Evolutionary conservation across 2,329 filamentous ascomycete species (phyloP).

Genomic region (Hypoxylon sp.): DNA sequence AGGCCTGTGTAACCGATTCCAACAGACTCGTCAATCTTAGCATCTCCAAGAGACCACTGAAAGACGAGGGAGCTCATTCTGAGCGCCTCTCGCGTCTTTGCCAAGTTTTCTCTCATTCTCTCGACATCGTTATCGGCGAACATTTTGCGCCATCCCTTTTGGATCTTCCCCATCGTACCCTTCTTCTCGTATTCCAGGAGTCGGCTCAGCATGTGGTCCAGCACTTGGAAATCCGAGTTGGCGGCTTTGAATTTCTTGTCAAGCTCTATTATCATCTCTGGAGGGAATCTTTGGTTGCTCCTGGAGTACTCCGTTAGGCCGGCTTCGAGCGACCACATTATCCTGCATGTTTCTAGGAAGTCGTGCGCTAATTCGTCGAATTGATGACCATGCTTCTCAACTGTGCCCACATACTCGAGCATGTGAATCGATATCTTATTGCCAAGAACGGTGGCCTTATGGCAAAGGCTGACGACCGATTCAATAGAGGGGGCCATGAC

Average conservation of each 20-base stretch:
- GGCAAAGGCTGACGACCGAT: constrained; percentile 49
- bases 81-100: constrained; percentile 71
- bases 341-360: constrained; percentile 76
- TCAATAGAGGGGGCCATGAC: constrained; percentile 50
- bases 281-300: constrained; percentile 67
- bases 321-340: constrained; percentile 77
- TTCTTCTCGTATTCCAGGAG: constrained; percentile 74
- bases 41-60: constrained; percentile 74
- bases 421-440: constrained; percentile 76
- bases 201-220: constrained; percentile 74
- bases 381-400: constrained; percentile 67
- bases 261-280: constrained; percentile 74
- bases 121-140: constrained; percentile 74
- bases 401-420: constrained; percentile 73
- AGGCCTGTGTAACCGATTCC: constrained; percentile 78
- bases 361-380: constrained; percentile 74
- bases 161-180: constrained; percentile 71
- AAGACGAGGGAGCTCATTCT: constrained; percentile 75
- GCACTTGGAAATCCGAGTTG: constrained; percentile 72
- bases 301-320: constrained; percentile 70
- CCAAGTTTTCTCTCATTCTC: constrained; percentile 70
- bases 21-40: constrained; percentile 70
- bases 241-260: constrained; percentile 74
- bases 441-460: constrained; percentile 70
- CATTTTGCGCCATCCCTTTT: constrained; percentile 74